Evolutionary conservation across 1,139 yeast species (phyloP), one percentile per base, ranked within the genome.

Genomic region (Yamadazyma membranifaciens): DNA sequence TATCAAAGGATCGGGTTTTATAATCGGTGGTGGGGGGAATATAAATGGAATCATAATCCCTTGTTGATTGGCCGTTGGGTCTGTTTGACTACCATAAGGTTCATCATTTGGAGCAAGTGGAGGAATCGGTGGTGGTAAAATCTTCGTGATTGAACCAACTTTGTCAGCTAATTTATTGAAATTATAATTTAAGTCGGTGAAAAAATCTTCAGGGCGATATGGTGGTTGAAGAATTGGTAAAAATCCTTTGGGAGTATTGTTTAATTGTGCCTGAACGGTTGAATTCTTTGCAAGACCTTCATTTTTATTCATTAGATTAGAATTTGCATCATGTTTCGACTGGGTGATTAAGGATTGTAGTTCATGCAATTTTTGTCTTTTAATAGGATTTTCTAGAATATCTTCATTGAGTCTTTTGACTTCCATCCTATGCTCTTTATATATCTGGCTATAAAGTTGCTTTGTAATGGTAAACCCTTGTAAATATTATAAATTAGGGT

Each of bases 31-130:
- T 3, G 75, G 69, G 2, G 78, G 78, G 44, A 54, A 72, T 9
- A 72, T 67, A 45, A 72, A 71, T 4, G 78, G 78, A 9, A 72
- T 63, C 75, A 69, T 68, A 2, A 70, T 58, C 0, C 75, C 75
- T 14, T 37, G 17, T 13, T 31, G 24, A 14, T 13, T 6, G 24
- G 7, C 24, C 33, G 17, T 35, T 16, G 14, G n/a, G 20, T 14
- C 6, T 10, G 16, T 11, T 6, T 16, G 20, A 5, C 11, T n/a
- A 10, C 3, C 11, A 24, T 20, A 25, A 20, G 3, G 22, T 9
- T 34, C 20, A 5, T 9, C 14, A 10, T 39, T 38, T 29, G 59
- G 60, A 16, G 55, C 42, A 28, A 54, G 52, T 2, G 72, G 74
- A 3, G 73, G 70, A 5, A 60, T 43, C 5, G 78, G 78, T 0